phyloP scores from a whole-genome alignment of 352 stramenopile genomes.

The Globisporangium radiosum region DNA sequence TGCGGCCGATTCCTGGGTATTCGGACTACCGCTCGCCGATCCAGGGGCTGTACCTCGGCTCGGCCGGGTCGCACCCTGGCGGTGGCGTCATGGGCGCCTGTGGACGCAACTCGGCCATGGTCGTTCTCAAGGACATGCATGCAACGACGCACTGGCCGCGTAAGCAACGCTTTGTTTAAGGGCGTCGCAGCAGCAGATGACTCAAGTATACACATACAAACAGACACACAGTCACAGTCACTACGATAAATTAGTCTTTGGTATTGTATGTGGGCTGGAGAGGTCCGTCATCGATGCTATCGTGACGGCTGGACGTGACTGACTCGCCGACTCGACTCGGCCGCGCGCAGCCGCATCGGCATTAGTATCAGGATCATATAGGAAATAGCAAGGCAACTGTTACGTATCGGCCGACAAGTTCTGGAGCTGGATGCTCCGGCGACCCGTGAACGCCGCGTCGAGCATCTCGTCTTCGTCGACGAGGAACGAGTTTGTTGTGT shows the following conservation, averaged over 20 bases:
- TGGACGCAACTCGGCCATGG: slow-evolving; percentile 76
- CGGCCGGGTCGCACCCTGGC: slow-evolving; percentile 79
- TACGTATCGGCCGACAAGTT: slow-evolving; percentile 69
- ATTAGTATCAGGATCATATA: no score
- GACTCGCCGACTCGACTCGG: no score
- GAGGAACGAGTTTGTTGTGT: slow-evolving; percentile 84
- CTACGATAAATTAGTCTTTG: slow-evolving; percentile 11
- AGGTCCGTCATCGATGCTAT: slow-evolving; percentile 15
- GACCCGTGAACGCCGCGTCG: slow-evolving; percentile 74
- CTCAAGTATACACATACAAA: background rate
- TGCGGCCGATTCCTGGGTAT: slow-evolving; percentile 76
- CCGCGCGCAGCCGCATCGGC: no score
- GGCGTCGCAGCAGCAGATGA: no score
- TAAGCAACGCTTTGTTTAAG: slow-evolving; percentile 4
- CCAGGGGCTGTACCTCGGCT: slow-evolving; percentile 79
- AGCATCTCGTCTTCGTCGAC: slow-evolving; percentile 88
- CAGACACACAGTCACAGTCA: background rate
- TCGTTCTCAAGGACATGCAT: slow-evolving; percentile 63
- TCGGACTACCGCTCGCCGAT: slow-evolving; percentile 82
- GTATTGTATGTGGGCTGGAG: background rate
- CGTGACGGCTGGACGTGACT: background rate
- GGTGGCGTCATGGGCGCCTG: slow-evolving; percentile 90
- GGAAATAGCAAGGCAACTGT: slow-evolving; percentile 2
- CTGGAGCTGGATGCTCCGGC: slow-evolving; percentile 77
- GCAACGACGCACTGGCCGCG: background rate